These are phyloP conservation scores for Myriosclerotinia curreyana DNA, from an alignment of 2,329 filamentous ascomycete genomes.

Conservation along the genomic window DNA sequence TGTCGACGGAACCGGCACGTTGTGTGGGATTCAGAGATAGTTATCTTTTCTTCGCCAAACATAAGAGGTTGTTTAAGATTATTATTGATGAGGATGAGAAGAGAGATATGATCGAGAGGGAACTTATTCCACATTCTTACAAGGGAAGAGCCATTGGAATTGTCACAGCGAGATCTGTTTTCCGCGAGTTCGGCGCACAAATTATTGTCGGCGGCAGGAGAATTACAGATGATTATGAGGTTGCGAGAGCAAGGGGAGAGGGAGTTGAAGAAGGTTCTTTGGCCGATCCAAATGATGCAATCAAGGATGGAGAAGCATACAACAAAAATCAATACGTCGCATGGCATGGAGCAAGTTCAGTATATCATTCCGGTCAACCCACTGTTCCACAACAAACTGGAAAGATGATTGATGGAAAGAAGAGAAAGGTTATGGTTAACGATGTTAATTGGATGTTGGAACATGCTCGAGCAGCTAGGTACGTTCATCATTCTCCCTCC, in stretches of 20 bases:
- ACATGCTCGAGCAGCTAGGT: conserved; percentile 89
- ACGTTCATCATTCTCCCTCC: conserved; percentile 38
- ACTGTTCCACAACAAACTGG: conserved; percentile 72
- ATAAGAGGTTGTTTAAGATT: conserved; percentile 94
- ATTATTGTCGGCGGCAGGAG: conserved; percentile 90
- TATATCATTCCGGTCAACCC: conserved; percentile 82
- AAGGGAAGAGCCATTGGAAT: conserved; percentile 97
- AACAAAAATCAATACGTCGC: conserved; percentile 99
- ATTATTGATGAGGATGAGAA: conserved; percentile 98
- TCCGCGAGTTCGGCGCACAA: conserved; percentile 90
- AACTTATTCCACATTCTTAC: conserved; percentile 96
- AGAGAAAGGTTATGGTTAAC: conserved; percentile 81
- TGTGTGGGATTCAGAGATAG: conserved; percentile 97
- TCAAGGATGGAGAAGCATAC: conserved; percentile 78
- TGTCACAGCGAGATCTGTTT: conserved; percentile 92
- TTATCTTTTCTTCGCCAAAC: conserved; percentile 98
- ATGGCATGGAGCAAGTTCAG: conserved; percentile 94
- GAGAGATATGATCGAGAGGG: conserved; percentile 88
- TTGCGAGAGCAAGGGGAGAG: conserved; percentile 67
- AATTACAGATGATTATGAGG: conserved; percentile 87
- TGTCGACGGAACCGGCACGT: conserved; percentile 94
- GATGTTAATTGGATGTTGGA: conserved; percentile 96
- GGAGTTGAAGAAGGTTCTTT: conserved; percentile 85
- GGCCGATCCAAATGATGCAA: conserved; percentile 84
- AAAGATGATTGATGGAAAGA: conserved; percentile 74